Evolutionary conservation across 768 basidiomycete species (phyloP), one percentile per base, ranked within the genome.

Genomic region (Hemileccinum rubropunctum): DNA sequence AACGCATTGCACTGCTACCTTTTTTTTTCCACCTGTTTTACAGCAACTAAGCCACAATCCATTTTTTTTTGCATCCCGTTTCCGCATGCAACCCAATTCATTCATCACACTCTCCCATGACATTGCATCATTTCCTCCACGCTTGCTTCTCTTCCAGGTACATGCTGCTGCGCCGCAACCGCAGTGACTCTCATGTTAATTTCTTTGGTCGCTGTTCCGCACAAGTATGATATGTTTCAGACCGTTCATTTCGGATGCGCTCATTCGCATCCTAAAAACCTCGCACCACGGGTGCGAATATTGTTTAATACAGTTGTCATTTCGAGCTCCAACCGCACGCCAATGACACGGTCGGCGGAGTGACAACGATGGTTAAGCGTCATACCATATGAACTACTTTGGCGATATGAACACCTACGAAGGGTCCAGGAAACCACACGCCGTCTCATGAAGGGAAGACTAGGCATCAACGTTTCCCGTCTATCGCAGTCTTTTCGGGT

Each of bases 31-130:
- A 4, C 28, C 11, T 53, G 52, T 52, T 51, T 52, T 48, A 48
- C 55, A 45, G 45, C 40, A 48, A 50, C 48, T 13, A 41, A 37
- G 44, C 58, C 56, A 51, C 52, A 52, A 53, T 55, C 54, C 47
- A 44, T 44, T 54, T 47, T 51, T 28, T 38, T 49, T 40, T 47
- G 55, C 62, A 58, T 55, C 41, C 42, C 42, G 28, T 17, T 59
- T 45, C 56, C 45, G 51, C 65, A 67, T 69, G 65, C 51, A 50
- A 58, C 15, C 28, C 18, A 28, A 32, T 53, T 47, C 53, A 54
- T 48, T 38, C 53, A 53, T 53, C 47, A 35, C 58, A 48, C 48
- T 46, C 38, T 47, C 34, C 21, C 52, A 56, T 57, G 51, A 53
- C 49, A 51, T 57, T 47, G 54, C 63, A 65, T 55, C 41, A 36